Conservation (phyloP, 768 basidiomycete genomes). For the Mycena capillaripes region DNA sequence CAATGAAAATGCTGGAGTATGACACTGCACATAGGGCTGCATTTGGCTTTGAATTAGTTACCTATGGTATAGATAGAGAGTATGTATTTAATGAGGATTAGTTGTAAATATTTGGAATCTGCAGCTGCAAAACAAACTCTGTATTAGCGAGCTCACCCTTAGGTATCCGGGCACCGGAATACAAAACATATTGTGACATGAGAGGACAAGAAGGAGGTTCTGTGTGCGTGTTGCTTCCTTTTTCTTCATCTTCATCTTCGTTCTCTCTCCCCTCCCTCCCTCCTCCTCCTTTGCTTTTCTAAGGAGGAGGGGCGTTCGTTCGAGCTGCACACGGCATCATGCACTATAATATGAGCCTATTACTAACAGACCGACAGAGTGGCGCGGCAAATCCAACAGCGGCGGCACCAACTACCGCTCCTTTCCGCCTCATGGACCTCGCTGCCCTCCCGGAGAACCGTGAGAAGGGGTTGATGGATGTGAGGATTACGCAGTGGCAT, state of each 20-base stretch:
- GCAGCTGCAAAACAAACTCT: no score
- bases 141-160: no score
- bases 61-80: no score
- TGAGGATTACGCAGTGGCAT: conserved; percentile 29
- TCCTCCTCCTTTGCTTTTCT: neutral
- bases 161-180: no score
- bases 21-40: no score
- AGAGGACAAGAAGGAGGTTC: conserved; percentile 20
- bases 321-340: no score
- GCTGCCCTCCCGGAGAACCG: conserved; percentile 14
- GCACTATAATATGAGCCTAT: neutral
- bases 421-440: conserved; percentile 32
- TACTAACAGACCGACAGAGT: conserved; percentile 19
- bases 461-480: conserved; percentile 24
- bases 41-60: no score
- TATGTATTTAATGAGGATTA: no score
- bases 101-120: no score
- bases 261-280: neutral
- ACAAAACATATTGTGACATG: conserved; percentile 25
- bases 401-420: conserved; percentile 27
- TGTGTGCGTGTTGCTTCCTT: conserved; percentile 20
- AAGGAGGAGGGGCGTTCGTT: no score
- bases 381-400: conserved; percentile 38
- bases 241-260: neutral
- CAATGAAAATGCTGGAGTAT: no score